A percentile compares a stretch with the other conserved stretches of the same genome.
Conservation (phyloP, 768 basidiomycete species). For the Lactarius akahatsu region DNA sequence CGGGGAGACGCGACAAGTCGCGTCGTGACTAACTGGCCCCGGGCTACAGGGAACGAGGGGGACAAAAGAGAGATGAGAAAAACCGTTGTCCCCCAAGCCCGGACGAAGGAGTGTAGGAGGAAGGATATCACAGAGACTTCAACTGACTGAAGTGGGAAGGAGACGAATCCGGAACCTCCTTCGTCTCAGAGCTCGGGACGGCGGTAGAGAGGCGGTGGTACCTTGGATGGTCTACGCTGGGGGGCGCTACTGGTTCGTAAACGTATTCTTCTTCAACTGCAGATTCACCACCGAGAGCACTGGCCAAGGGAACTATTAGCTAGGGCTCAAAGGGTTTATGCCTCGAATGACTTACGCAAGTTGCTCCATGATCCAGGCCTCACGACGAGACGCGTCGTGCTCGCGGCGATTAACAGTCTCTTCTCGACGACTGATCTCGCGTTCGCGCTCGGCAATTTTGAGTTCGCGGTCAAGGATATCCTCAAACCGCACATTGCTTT, state of each 20-base stretch:
- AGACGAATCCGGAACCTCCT: slow-evolving; percentile 56
- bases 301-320: slow-evolving; percentile 33
- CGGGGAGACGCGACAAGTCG: slow-evolving; percentile 32
- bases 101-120: slow-evolving; percentile 74
- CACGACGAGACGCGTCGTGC: slow-evolving; percentile 83
- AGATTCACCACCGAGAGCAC: slow-evolving; percentile 69
- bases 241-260: slow-evolving; percentile 60
- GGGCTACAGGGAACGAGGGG: slow-evolving; percentile 59
- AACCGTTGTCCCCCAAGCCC: slow-evolving; percentile 88
- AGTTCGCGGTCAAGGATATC: slow-evolving; percentile 83
- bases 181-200: slow-evolving; percentile 95
- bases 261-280: slow-evolving; percentile 77
- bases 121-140: slow-evolving; percentile 71
- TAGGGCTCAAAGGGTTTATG: background rate
- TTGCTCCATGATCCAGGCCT: slow-evolving; percentile 92
- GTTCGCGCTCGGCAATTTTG: slow-evolving; percentile 80
- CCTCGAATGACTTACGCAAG: slow-evolving; percentile 59
- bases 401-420: slow-evolving; percentile 83
- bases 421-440: slow-evolving; percentile 84
- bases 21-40: slow-evolving; percentile 29
- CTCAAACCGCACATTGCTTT: slow-evolving; percentile 68
- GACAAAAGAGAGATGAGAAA: slow-evolving; percentile 55
- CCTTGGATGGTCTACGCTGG: slow-evolving; percentile 80
- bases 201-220: slow-evolving; percentile 81
- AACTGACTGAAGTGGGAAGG: slow-evolving; percentile 45